phyloP scores from a whole-genome alignment of 2,329 filamentous ascomycete genomes.

The Epicoccum nigrum region DNA sequence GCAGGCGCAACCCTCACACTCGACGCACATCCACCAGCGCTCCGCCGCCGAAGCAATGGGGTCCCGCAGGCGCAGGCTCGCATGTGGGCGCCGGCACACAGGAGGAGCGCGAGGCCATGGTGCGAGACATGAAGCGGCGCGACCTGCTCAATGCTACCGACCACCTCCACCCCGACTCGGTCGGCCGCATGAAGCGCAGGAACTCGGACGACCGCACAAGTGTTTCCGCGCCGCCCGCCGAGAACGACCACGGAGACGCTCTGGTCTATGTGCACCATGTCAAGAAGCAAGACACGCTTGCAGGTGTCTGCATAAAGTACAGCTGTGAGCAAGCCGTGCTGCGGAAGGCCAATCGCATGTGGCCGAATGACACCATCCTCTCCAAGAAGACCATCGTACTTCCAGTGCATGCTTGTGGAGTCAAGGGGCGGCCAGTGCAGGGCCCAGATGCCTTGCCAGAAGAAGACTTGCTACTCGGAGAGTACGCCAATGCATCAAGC shows the following conservation, averaged over 20 bases:
- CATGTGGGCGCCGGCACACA: conserved; percentile 53
- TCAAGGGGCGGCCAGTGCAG: conserved; percentile 70
- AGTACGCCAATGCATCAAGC: conserved; percentile 31
- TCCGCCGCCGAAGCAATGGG: conserved; percentile 55
- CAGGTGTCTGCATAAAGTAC: conserved; percentile 88
- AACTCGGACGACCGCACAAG: conserved; percentile 67
- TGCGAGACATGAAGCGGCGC: conserved; percentile 57
- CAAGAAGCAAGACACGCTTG: conserved; percentile 81
- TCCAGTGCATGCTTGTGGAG: conserved; percentile 86
- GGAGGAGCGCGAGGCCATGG: conserved; percentile 54
- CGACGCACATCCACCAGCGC: conserved; percentile 46
- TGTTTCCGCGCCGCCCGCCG: conserved; percentile 56
- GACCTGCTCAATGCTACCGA: conserved; percentile 54
- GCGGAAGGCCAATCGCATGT: conserved; percentile 87
- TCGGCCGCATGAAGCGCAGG: conserved; percentile 65
- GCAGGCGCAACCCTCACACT: conserved; percentile 42
- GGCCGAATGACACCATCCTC: conserved; percentile 92
- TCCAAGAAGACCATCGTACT: conserved; percentile 79
- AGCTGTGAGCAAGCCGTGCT: conserved; percentile 84
- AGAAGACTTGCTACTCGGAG: conserved; percentile 46
- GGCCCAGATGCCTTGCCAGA: conserved; percentile 45
- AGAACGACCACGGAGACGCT: conserved; percentile 72
- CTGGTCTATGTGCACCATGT: conserved; percentile 92
- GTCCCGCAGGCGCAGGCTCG: conserved; percentile 47
- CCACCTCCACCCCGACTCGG: conserved; percentile 50